Percentiles rank a stretch among this genome's conserved stretches.
phyloP scores from a whole-genome alignment of 768 basidiomycete genomes.

The Lyophyllum shimeji region DNA sequence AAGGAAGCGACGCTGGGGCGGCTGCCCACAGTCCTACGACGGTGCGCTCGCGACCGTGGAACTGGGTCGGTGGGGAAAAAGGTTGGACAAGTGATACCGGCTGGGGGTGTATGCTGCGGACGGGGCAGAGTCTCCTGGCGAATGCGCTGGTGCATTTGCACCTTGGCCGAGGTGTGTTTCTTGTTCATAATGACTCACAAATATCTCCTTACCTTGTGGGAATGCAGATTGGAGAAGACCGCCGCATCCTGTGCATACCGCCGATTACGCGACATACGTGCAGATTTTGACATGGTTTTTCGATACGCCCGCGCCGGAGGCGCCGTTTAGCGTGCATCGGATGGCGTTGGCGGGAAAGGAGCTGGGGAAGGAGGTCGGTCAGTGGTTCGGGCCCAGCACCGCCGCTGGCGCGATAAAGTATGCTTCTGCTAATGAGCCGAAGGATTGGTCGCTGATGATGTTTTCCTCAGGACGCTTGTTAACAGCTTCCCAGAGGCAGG shows the following conservation, averaged over 20 bases:
- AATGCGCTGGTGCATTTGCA: conserved; percentile 77
- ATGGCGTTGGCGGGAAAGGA: conserved; percentile 96
- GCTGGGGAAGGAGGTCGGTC: conserved; percentile 91
- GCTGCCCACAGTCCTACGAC: conserved; percentile 32
- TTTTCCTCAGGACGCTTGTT: conserved; percentile 60
- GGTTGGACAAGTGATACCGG: conserved; percentile 85
- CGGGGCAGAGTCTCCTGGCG: conserved; percentile 81
- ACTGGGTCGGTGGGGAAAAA: conserved; percentile 69
- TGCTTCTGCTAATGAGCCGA: conserved; percentile 18
- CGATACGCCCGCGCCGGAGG: conserved; percentile 79
- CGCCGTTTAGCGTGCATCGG: conserved; percentile 93
- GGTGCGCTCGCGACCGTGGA: conserved; percentile 54
- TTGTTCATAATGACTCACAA: no score
- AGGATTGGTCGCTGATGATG: background rate
- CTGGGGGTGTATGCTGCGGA: conserved; percentile 92
- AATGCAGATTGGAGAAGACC: conserved; percentile 82
- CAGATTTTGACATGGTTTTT: conserved; percentile 94
- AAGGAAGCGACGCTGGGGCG: conserved; percentile 7
- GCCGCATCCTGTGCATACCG: conserved; percentile 52
- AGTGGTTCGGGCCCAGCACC: conserved; percentile 98
- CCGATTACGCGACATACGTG: conserved; percentile 83
- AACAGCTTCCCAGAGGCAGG: conserved; percentile 78
- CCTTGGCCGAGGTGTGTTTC: conserved; percentile 43
- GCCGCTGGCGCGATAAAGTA: conserved; percentile 97
- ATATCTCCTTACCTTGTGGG: background rate